A percentile compares a stretch with the other conserved stretches of the same genome.
Conservation (phyloP, 352 stramenopile genomes). For the Phytopythium cucurbitacearum region DNA sequence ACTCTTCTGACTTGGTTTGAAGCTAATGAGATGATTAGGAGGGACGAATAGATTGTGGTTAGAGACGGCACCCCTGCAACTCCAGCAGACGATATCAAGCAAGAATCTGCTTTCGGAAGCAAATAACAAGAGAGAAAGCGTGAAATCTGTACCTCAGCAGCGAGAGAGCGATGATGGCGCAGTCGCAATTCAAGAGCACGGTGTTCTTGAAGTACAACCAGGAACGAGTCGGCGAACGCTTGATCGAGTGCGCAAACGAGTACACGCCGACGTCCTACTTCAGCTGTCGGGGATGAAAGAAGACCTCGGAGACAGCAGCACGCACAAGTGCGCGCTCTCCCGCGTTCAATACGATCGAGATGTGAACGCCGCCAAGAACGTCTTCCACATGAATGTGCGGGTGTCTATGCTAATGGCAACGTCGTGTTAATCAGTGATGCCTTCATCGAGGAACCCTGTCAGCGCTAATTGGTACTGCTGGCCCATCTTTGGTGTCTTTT, state of each 20-base stretch:
- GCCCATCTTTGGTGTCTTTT: no score
- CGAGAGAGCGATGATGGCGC: constrained; percentile 13
- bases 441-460: no score
- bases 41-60: constrained; percentile 1
- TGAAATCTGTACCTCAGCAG: no score
- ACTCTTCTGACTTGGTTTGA: constrained; percentile 10
- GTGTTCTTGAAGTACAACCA: constrained; percentile 9
- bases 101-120: no score
- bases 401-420: no score
- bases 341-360: not conserved
- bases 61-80: constrained; percentile 5
- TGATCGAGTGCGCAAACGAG: constrained; percentile 11
- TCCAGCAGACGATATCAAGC: no score
- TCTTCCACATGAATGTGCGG: constrained; percentile 9
- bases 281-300: constrained; percentile 5
- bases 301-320: constrained; percentile 1
- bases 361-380: constrained; percentile 6
- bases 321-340: not conserved
- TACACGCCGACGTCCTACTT: constrained; percentile 10
- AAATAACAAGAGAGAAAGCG: no score
- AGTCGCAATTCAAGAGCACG: constrained; percentile 4
- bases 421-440: no score
- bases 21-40: constrained; percentile 4
- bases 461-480: no score
- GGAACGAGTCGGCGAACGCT: constrained; percentile 1